Conservation (phyloP, 2,329 filamentous ascomycete species). For the Botrytis sinoallii region DNA sequence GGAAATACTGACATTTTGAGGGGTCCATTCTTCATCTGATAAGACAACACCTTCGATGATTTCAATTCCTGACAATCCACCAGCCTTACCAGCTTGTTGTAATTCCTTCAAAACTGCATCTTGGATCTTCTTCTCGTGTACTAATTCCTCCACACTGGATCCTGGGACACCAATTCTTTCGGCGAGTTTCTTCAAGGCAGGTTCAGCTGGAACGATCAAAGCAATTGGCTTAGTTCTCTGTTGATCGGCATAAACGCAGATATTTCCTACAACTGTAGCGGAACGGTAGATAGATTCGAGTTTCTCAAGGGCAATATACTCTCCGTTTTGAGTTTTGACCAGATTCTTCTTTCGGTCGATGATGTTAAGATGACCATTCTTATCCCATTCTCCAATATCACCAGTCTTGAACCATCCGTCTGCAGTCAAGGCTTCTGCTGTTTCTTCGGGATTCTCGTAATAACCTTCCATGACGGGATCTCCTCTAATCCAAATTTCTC, state of each 20-base stretch:
- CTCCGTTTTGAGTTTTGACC: constrained; percentile 90
- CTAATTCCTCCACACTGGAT: constrained; percentile 61
- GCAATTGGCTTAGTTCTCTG: constrained; percentile 77
- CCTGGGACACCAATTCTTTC: constrained; percentile 60
- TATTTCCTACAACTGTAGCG: constrained; percentile 73
- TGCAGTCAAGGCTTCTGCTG: constrained; percentile 67
- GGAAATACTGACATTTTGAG: constrained; percentile 65
- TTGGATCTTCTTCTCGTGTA: constrained; percentile 64
- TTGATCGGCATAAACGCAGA: constrained; percentile 80
- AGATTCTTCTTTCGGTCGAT: constrained; percentile 98
- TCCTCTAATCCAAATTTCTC: constrained; percentile 88
- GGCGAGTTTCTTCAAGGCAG: constrained; percentile 58
- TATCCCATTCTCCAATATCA: constrained; percentile 88
- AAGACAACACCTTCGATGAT: constrained; percentile 73
- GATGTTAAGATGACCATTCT: constrained; percentile 74
- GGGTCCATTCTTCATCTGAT: constrained; percentile 84
- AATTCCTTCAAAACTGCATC: constrained; percentile 64
- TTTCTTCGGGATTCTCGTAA: constrained; percentile 83
- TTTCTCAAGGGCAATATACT: constrained; percentile 97
- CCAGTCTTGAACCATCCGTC: constrained; percentile 98
- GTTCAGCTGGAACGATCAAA: constrained; percentile 69
- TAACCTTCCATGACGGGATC: constrained; percentile 72
- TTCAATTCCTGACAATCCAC: constrained; percentile 68
- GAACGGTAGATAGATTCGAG: constrained; percentile 89
- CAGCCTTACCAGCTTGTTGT: constrained; percentile 59